These are phyloP conservation scores for Pyrenophora graminea DNA, from an alignment of 2,329 filamentous ascomycete species.

Conservation along the genomic window DNA sequence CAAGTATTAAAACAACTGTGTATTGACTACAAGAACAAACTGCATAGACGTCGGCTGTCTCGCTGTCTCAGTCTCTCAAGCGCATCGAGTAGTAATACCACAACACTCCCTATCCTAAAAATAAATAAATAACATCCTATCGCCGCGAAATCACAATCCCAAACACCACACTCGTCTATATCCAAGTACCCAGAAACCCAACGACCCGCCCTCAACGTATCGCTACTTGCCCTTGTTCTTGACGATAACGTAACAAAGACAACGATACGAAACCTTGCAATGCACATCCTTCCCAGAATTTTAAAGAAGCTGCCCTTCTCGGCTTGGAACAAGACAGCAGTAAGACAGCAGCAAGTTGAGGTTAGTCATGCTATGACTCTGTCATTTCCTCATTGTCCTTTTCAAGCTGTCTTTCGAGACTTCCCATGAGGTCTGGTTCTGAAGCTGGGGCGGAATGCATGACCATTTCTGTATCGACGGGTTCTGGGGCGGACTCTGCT, in stretches of 20 bases:
- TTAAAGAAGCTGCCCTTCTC: too few species aligned
- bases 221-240: too few species aligned
- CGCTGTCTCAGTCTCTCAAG: background rate
- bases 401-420: conserved; percentile 52
- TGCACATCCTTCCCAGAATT: too few species aligned
- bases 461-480: conserved; percentile 10
- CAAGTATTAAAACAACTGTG: too few species aligned
- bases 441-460: conserved; percentile 28
- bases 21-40: background rate
- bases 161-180: background rate
- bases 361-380: conserved; percentile 13
- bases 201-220: background rate
- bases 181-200: background rate
- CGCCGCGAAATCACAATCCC: background rate
- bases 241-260: too few species aligned
- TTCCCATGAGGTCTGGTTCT: conserved; percentile 54
- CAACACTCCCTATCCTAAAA: conserved; percentile 1
- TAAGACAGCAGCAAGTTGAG: background rate
- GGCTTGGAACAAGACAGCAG: background rate
- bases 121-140: too few species aligned
- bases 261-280: too few species aligned
- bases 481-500: background rate
- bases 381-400: conserved; percentile 32
- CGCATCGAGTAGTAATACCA: conserved; percentile 6
- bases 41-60: background rate